phyloP scores from a whole-genome alignment of 148 eudicot genomes.

The Vaccinium myrtillus region DNA sequence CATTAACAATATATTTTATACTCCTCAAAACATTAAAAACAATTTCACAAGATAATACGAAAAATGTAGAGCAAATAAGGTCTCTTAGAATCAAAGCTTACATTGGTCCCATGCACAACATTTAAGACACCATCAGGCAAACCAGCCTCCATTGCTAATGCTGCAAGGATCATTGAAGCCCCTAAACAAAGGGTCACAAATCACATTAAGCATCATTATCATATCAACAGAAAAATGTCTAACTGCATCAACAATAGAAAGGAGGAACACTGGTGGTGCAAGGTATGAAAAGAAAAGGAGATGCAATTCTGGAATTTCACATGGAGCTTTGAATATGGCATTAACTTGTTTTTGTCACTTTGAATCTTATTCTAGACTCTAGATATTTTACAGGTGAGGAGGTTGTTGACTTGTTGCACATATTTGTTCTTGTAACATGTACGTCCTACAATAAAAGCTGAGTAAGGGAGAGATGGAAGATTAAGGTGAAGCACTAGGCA shows the following conservation, averaged over 20 bases:
- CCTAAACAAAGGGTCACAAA: conserved; percentile 30
- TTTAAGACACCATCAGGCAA: conserved; percentile 72
- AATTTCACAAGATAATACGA: not conserved
- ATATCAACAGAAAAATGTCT: not conserved
- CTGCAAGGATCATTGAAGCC: conserved; percentile 58
- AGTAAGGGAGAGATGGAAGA: not conserved
- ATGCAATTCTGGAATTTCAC: not conserved
- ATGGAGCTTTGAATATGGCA: not conserved
- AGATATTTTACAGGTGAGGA: not conserved
- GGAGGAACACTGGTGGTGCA: not conserved
- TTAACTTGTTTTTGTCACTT: not conserved
- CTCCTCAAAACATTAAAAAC: not conserved
- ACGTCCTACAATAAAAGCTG: not conserved
- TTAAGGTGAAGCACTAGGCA: not conserved
- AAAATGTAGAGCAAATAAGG: not conserved
- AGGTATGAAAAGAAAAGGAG: not conserved
- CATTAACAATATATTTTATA: too few relatives aligned
- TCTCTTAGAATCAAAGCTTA: conserved; percentile 24
- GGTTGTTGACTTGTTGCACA: not conserved
- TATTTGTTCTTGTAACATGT: not conserved
- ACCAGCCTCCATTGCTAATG: conserved; percentile 65
- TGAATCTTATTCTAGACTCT: not conserved
- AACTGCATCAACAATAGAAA: conserved; percentile 10
- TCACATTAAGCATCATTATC: not conserved
- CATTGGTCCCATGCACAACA: conserved; percentile 64